phyloP scores from a whole-genome alignment of 805 yeast genomes.

The Pichia sporocuriosa region DNA sequence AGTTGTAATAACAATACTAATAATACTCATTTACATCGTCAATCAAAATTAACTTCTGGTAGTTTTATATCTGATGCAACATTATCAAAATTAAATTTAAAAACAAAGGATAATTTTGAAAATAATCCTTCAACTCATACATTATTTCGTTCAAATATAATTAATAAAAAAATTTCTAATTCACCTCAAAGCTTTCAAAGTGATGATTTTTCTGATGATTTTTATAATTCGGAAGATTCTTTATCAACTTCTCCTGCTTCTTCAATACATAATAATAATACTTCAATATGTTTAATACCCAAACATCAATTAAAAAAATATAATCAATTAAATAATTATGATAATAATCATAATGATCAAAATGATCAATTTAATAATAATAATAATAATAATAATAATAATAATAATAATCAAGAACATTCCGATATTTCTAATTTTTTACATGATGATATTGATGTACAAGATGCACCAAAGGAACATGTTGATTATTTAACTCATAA shows the following conservation, averaged over 20 bases:
- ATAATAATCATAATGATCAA: not conserved
- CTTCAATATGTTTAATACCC: slow-evolving; percentile 22
- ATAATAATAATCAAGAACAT: slow-evolving; percentile 11
- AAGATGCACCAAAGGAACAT: slow-evolving; percentile 76
- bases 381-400: slow-evolving; percentile 14
- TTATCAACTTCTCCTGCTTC: slow-evolving; percentile 20
- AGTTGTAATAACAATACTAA: too few species aligned
- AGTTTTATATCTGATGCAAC: slow-evolving; percentile 10
- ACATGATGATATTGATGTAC: slow-evolving; percentile 82
- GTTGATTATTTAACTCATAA: slow-evolving; percentile 93
- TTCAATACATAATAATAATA: slow-evolving; percentile 1
- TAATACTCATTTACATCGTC: too few species aligned
- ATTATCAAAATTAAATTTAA: slow-evolving; percentile 5
- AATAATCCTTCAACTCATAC: not conserved
- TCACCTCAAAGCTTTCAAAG: slow-evolving; percentile 25
- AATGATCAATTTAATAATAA: not conserved
- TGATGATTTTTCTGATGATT: slow-evolving; percentile 22
- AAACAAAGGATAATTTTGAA: not conserved
- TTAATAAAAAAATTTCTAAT: slow-evolving; percentile 2
- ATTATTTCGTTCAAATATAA: slow-evolving; percentile 3
- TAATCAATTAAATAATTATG: slow-evolving; percentile 3
- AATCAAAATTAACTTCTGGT: slow-evolving; percentile 8
- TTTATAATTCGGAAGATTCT: slow-evolving; percentile 25
- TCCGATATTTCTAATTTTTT: slow-evolving; percentile 21
- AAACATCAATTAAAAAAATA: slow-evolving; percentile 27